These are phyloP conservation scores for sunflower (Helianthus annuus) DNA, from an alignment of 129 eudicot genomes.

Conservation along the genomic window HanXRQr2.0-SUNRISE NC_035438.2:2803925-2804424, in stretches of 20 bases:
- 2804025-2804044: conserved; percentile 41
- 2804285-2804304: conserved; percentile 77
- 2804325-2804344: conserved; percentile 71
- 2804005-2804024: too few species aligned
- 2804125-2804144: conserved; percentile 83
- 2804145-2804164: conserved; percentile 77
- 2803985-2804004: too few species aligned
- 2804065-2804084: conserved; percentile 73
- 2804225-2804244: conserved; percentile 73
- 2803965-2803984: not conserved
- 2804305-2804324: conserved; percentile 65
- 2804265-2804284: conserved; percentile 80
- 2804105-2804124: conserved; percentile 74
- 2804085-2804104: conserved; percentile 63
- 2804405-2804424: conserved; percentile 74
- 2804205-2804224: conserved; percentile 69
- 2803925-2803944: not conserved
- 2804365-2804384: conserved; percentile 89
- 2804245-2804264: conserved; percentile 82
- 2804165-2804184: conserved; percentile 78
- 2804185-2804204: conserved; percentile 82
- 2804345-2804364: conserved; percentile 60
- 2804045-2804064: conserved; percentile 55
- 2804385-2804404: conserved; percentile 88
- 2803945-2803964: not conserved